These are phyloP conservation scores for Pythium brassicae DNA, from an alignment of 352 stramenopile genomes.

Conservation along the genomic window DNA sequence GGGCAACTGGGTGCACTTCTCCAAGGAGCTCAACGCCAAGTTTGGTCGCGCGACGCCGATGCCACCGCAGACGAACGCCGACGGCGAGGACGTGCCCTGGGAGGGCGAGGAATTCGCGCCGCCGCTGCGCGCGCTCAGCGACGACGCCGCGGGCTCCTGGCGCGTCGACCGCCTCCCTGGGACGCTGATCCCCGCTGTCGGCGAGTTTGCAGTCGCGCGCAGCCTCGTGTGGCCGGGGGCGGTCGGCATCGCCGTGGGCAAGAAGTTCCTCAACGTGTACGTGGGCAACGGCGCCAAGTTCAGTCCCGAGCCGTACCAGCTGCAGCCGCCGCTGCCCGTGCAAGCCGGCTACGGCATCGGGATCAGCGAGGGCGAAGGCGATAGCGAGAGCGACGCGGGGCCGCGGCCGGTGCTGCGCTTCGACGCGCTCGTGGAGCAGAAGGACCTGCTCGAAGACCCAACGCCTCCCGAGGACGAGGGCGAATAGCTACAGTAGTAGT, in stretches of 20 bases:
- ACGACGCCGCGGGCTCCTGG: slow-evolving; percentile 72
- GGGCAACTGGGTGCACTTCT: slow-evolving; percentile 85
- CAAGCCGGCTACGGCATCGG: slow-evolving; percentile 46
- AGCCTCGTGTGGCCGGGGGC: slow-evolving; percentile 85
- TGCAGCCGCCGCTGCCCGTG: slow-evolving; percentile 42
- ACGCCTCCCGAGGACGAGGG: slow-evolving; percentile 61
- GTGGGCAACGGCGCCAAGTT: slow-evolving; percentile 83
- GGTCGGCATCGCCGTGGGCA: slow-evolving; percentile 78
- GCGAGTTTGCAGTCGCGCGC: slow-evolving; percentile 60
- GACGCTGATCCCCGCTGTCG: slow-evolving; percentile 55
- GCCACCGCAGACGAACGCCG: slow-evolving; percentile 64
- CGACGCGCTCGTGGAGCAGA: slow-evolving; percentile 56
- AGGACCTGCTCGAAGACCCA: slow-evolving; percentile 75
- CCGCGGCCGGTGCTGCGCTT: slow-evolving; percentile 34
- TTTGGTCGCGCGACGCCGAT: slow-evolving; percentile 74
- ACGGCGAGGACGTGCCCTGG: slow-evolving; percentile 67
- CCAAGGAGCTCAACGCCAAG: slow-evolving; percentile 80
- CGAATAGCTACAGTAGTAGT: no score
- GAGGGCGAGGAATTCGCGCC: slow-evolving; percentile 61
- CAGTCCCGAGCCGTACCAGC: slow-evolving; percentile 52
- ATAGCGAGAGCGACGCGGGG: slow-evolving; percentile 21
- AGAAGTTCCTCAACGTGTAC: slow-evolving; percentile 89
- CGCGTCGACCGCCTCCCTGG: slow-evolving; percentile 65
- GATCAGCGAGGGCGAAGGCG: slow-evolving; percentile 25
- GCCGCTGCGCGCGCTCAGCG: slow-evolving; percentile 50